Base-by-base conservation (phyloP, 192 early-diverging fungal genomes). In the Coemansia sp. region DNA sequence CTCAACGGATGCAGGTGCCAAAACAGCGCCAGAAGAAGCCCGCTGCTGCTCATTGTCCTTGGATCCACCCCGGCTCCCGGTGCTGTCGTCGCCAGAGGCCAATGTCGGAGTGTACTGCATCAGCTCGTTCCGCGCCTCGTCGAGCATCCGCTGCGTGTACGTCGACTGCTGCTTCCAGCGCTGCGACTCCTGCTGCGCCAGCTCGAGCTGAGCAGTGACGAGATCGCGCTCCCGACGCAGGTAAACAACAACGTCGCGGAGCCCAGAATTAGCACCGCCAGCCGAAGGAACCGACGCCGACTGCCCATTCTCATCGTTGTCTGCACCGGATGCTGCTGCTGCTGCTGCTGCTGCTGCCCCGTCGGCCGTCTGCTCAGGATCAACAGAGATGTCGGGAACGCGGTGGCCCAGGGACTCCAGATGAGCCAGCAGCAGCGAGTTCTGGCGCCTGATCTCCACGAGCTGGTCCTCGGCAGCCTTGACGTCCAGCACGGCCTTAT, bases 181-280 rank as follows among this genome's bases (percentile, higher is more conserved):
- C 60, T 88, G 84, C 16, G 81, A 72, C 67, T 95, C 89, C 53
- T 92, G 89, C 58, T 83, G 67, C 32, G 87, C 84, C 17, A 92
- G 59, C 43, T 90, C 90, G 6, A 86, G 79, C 76, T 92, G 88
- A 38, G 87, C 85, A 50, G 87, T 75, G 5, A 89, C 75, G 61
- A 92, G 88, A 20, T 93, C 90, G 53, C 90, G 88, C 67, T 95
- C 92, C 42, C 87, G 85, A 13, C 91, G 87, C 51, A 92, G 73
- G 61, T 87, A 88, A 13, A 83, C 76, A 51, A 93, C 84, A 8
- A 93, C 84, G 54, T 91, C 88, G 53, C 83, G 82, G 44, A 87
- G 63, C 4, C 84, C 78, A 25, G 25, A 25, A 25, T 25, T 25
- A 6, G 70, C 64, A 44, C 20, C 51, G 49, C 14, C 17, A 32